Evolutionary conservation across 306 rosid genomes (phyloP).

Genomic region (Pyrus communis): DNA sequence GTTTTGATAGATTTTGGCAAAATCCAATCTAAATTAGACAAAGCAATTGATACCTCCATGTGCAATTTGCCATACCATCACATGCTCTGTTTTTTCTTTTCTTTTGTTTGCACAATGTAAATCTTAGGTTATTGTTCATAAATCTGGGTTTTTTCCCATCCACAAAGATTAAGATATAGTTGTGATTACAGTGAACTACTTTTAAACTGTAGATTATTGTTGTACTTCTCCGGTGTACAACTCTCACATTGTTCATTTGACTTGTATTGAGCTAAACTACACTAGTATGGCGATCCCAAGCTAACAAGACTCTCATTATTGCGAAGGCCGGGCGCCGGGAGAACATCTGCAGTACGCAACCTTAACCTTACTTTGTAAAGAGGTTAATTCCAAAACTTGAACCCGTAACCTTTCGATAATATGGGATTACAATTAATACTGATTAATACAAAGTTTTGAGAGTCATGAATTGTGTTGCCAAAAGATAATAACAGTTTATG

Average conservation of each 20-base stretch:
- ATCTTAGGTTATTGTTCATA: slow-evolving; percentile 1
- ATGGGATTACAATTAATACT: no score
- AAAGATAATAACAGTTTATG: not conserved
- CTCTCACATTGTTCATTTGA: no score
- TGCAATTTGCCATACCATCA: slow-evolving; percentile 31
- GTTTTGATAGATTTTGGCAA: not conserved
- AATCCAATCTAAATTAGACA: slow-evolving; percentile 14
- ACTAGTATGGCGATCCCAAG: no score
- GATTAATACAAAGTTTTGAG: not conserved
- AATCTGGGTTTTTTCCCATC: slow-evolving; percentile 2
- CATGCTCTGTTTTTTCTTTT: slow-evolving; percentile 5
- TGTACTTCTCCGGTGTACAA: no score
- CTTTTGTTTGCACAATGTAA: not conserved
- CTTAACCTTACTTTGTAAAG: no score
- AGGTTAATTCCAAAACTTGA: no score
- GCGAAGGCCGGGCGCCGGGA: rapidly evolving
- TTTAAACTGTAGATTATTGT: no score
- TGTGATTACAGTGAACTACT: no score
- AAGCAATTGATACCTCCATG: slow-evolving; percentile 12
- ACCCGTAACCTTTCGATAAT: no score
- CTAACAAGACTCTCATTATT: no score
- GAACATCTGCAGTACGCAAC: no score
- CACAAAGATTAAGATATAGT: not conserved
- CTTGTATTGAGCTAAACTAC: no score
- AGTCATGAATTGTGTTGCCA: not conserved